Evolutionary conservation across 306 rosid genomes (phyloP), one percentile per base, ranked within the genome.

Genomic region (Prinsepia uniflora): DNA sequence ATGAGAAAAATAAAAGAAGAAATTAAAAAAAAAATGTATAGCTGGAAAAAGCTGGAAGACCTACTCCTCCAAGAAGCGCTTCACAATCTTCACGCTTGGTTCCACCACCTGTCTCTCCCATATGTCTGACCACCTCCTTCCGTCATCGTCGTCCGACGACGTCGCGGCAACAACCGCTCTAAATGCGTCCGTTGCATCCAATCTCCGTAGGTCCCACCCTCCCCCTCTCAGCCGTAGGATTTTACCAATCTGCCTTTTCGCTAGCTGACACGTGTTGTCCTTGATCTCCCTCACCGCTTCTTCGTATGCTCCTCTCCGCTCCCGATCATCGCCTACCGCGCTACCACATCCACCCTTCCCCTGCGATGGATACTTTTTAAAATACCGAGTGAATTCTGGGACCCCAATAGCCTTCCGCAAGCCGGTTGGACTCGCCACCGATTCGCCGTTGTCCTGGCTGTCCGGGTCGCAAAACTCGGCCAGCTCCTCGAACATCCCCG

Each of bases 31-130:
- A 1, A 20, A 34, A 36, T 14, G 65, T 24, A 70, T 82, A 84
- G 94, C 91, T 87, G 96, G 76, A 87, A 81, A 79, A 50, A 40
- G 79, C 79, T 69, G 85, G 82, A 57, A 55, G 76, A 88, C 90
- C 97, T 94, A 87, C 86, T 90, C 96, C 81, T 79, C 81, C 89
- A 89, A 85, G 89, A 94, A 94, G 22, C 73, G 78, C 75, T 81
- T 87, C 97, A 94, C 97, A 91, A 94, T 89, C 88, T 90, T 83
- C 87, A 82, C 87, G 97, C 99, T 89, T 76, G 96, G 91, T 83
- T 81, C 91, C 81, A 86, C 72, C 62, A 89, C 95, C 80, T 84
- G 85, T 56, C 73, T 74, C 75, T 79, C 86, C 99, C 99, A 94
- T 61, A 81, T 70, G 58, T 82, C 95, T 14, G 94, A 68, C 82